Percentiles rank a stretch among this genome's conserved stretches.
Evolutionary conservation across 2,329 filamentous ascomycete genomes (phyloP).

Genomic region (Diaporthe capsici): DNA sequence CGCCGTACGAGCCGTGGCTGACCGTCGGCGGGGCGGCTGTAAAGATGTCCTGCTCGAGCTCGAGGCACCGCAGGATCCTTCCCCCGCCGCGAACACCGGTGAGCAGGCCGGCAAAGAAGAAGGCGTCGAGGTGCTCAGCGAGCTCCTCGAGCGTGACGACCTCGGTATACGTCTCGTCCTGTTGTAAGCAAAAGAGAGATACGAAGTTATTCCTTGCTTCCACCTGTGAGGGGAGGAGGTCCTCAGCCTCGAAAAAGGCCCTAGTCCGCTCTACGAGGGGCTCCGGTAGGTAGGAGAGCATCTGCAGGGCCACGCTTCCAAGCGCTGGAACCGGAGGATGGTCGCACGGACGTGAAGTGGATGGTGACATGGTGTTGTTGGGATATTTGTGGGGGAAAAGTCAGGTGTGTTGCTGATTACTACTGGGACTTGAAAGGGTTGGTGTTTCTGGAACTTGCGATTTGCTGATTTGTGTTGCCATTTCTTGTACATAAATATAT

Average conservation of each 20-base stretch:
- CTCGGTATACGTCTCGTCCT: neutral
- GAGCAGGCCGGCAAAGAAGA: constrained; percentile 6
- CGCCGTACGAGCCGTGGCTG: neutral
- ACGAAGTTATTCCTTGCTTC: neutral
- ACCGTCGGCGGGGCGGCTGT: neutral
- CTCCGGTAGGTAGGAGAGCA: neutral
- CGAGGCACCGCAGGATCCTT: neutral
- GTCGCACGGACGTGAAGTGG: neutral
- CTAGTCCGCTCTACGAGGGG: neutral
- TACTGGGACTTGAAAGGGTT: neutral
- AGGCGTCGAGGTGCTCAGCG: neutral
- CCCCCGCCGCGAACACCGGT: neutral
- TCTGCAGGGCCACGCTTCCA: neutral
- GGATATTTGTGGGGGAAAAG: neutral
- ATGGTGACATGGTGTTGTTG: neutral
- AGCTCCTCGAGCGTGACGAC: neutral
- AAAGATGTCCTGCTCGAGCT: neutral
- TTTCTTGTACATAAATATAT: neutral
- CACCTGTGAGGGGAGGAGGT: neutral
- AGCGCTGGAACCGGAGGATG: neutral
- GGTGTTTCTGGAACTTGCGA: neutral
- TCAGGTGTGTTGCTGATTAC: neutral
- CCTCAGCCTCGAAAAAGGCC: neutral
- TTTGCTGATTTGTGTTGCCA: neutral
- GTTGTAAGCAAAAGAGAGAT: neutral